These are phyloP conservation scores for Rhamnella rubrinervis DNA, from an alignment of 331 rosid species.

Conservation along the genomic window DNA sequence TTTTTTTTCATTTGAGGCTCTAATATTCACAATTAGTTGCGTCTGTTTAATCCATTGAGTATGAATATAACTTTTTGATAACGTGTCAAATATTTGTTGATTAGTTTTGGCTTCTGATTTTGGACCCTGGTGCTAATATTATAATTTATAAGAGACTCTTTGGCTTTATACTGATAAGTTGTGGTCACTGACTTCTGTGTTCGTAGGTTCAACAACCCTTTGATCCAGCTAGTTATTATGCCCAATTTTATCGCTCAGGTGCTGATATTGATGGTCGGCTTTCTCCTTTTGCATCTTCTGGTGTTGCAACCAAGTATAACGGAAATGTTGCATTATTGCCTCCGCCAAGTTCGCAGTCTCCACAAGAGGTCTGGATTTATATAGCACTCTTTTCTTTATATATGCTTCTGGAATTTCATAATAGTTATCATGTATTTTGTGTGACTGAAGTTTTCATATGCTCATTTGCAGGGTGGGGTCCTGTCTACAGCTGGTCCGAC, in stretches of 20 bases:
- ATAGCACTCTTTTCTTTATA: constrained; percentile 4
- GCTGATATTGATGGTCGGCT: constrained; percentile 78
- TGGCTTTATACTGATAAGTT: constrained; percentile 12
- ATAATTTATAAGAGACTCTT: constrained; percentile 1
- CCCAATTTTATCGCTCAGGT: constrained; percentile 81
- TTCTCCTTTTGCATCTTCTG: constrained; percentile 81
- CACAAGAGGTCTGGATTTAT: constrained; percentile 69
- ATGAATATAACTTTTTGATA: neutral
- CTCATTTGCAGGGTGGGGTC: constrained; percentile 72
- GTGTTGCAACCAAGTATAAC: constrained; percentile 67
- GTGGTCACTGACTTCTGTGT: constrained; percentile 29
- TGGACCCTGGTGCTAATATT: neutral
- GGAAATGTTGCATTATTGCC: constrained; percentile 72
- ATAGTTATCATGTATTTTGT: neutral
- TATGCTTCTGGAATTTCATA: neutral
- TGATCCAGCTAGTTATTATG: constrained; percentile 82
- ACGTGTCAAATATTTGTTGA: neutral
- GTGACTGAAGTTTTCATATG: constrained; percentile 23
- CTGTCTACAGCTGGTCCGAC: constrained; percentile 71
- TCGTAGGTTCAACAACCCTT: constrained; percentile 72
- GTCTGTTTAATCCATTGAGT: too few relatives aligned
- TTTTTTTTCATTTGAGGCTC: too few relatives aligned
- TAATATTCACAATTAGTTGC: too few relatives aligned
- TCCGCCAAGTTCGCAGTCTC: constrained; percentile 65
- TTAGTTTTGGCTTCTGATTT: constrained; percentile 1